Base-by-base conservation (phyloP, 768 basidiomycete genomes). In the Baorangia bicolor region DNA sequence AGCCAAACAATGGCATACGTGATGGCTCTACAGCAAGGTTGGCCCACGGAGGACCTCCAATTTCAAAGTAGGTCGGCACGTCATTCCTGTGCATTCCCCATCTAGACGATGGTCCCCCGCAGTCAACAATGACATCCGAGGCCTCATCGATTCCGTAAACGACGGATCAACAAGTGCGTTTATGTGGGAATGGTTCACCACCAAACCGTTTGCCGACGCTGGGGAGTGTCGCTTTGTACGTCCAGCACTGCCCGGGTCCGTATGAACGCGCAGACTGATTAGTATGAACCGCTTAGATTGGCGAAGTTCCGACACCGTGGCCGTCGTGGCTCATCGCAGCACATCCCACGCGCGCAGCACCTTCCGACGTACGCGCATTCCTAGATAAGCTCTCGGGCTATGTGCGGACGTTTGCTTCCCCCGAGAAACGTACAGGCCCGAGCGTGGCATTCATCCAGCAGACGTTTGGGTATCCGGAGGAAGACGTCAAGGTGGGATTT, bases 1-100 rank as follows among this genome's bases (percentile, higher is more conserved):
- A 90, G 88, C 60, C 90, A 95, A 69, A 93, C 92, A 2, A 98
- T 98, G 94, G 95, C 94, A 4, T 91, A 88, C 60, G 93, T 97
- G 25, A 91, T 97, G 90, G 92, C 92, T 5, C 74, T 91, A 31
- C 88, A 95, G 59, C 84, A 96, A 67, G 86, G 86, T 16, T 97
- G 94, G 94, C 75, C 74, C 63, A 70, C 82, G 70, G 76, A 81
- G 38, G 65, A 80, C 21, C 70, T 92, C 59, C 77, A 81, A 64
- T 96, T 93, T 69, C 78, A 88, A 77, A 82, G 94, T 88, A 54
- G 39, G 73, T 58, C 6, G 9, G 10, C 14, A n/a, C 33, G 23
- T 9, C 13, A 3, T 37, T 30, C 39, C 44, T 39, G 48, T 43
- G 40, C n/a, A 10, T n/a, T 6, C n/a, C 9, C 16, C 4, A 23